Evolutionary conservation across 169 alveolate species (phyloP).

Genomic region (Cryptosporidium bovis): DNA sequence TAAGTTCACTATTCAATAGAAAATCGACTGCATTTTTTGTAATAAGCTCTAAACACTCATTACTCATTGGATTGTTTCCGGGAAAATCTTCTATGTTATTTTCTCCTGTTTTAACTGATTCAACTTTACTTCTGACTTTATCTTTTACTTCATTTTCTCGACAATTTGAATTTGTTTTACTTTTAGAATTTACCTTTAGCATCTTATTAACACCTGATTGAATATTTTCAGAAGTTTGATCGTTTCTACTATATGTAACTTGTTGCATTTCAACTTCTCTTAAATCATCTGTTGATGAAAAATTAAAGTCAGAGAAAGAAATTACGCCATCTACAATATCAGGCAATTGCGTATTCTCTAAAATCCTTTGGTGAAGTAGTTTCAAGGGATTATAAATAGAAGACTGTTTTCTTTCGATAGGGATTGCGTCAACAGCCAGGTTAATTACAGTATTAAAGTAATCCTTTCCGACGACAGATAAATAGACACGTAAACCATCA

Average conservation of each 20-base stretch:
- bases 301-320: constrained; percentile 45
- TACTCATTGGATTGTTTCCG: constrained; percentile 6
- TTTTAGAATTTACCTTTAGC: neutral
- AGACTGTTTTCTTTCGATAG: constrained; percentile 47
- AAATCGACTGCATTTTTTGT: constrained; percentile 42
- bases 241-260: neutral
- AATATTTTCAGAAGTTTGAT: constrained; percentile 45
- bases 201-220: constrained; percentile 50
- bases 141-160: neutral
- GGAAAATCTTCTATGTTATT: constrained; percentile 33
- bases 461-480: constrained; percentile 71
- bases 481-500: constrained; percentile 58
- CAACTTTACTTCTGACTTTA: neutral
- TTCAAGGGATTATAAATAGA: constrained; percentile 31
- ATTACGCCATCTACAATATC: constrained; percentile 64
- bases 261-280: neutral
- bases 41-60: constrained; percentile 40
- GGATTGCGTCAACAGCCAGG: constrained; percentile 58
- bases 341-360: constrained; percentile 60
- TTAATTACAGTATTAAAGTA: constrained; percentile 63
- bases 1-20: constrained; percentile 29
- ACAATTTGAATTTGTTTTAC: neutral
- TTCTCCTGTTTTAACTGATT: neutral
- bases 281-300: neutral
- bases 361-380: constrained; percentile 48